Evolutionary conservation across 805 yeast species (phyloP).

Genomic region (Ogataea siamensis): DNA sequence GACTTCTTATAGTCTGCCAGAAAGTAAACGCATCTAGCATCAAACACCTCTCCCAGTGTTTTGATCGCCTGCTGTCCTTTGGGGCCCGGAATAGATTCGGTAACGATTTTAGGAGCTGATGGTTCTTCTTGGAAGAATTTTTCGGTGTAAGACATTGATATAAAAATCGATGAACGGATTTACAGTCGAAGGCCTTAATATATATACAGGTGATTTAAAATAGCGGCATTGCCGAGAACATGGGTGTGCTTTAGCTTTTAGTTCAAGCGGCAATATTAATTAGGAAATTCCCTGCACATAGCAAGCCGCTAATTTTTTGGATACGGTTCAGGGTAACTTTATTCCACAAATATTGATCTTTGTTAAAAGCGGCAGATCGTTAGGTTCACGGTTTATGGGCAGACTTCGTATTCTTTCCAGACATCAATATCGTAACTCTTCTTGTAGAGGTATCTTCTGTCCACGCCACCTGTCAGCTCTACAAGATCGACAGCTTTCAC

Average conservation of each 20-base stretch:
- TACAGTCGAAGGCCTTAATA: no score
- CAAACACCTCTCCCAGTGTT: conserved; percentile 61
- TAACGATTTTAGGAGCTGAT: conserved; percentile 55
- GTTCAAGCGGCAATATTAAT: conserved; percentile 6
- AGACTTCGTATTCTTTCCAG: conserved; percentile 77
- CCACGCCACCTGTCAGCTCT: conserved; percentile 47
- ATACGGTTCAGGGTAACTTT: not conserved
- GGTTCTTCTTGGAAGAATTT: conserved; percentile 82
- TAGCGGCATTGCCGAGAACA: not conserved
- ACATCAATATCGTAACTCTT: conserved; percentile 50
- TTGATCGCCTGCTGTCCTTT: conserved; percentile 50
- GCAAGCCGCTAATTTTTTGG: not conserved
- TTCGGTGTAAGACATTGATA: conserved; percentile 40
- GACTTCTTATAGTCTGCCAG: conserved; percentile 75
- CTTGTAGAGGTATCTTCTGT: conserved; percentile 51
- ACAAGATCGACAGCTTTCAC: conserved; percentile 69
- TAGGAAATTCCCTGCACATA: conserved; percentile 4
- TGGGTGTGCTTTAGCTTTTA: not conserved
- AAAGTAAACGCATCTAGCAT: conserved; percentile 70
- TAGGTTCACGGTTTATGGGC: conserved; percentile 51
- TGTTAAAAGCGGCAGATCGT: no score
- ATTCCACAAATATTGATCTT: no score
- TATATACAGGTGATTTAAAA: not conserved
- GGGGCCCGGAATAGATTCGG: conserved; percentile 77
- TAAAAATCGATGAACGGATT: no score